These are phyloP conservation scores for Phalaenopsis equestris DNA, from an alignment of 106 monocot species.

Conservation along the genomic window DNA sequence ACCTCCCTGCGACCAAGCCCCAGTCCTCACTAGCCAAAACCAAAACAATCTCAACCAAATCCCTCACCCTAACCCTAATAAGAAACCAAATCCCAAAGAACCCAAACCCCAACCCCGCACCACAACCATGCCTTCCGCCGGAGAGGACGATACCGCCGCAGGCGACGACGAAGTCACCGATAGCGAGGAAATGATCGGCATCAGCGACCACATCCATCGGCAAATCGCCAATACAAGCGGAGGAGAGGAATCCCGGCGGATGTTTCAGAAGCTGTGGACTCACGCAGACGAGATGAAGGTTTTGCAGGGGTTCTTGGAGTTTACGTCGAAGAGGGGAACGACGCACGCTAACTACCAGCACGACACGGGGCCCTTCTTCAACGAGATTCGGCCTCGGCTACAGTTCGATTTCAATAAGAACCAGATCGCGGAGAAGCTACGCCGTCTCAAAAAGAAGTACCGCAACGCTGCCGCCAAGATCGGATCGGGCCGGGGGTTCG, in stretches of 20 bases:
- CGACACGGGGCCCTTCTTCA: conserved; percentile 90
- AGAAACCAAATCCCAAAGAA: conserved; percentile 1
- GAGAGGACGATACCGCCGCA: not conserved
- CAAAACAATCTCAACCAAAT: not conserved
- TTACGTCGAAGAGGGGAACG: conserved; percentile 50
- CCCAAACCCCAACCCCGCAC: not conserved
- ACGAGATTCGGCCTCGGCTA: conserved; percentile 47
- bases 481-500: conserved; percentile 23
- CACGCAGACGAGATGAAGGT: conserved; percentile 89
- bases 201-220: not conserved
- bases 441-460: conserved; percentile 50
- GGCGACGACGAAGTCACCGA: conserved; percentile 4
- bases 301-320: conserved; percentile 63
- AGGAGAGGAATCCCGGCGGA: conserved; percentile 34
- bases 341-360: conserved; percentile 46
- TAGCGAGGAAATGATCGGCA: not conserved
- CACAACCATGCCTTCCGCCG: not conserved
- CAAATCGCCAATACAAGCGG: not conserved
- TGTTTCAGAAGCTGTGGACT: conserved; percentile 92
- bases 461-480: conserved; percentile 45
- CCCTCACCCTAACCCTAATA: conserved; percentile 4
- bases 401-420: conserved; percentile 75
- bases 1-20: not conserved
- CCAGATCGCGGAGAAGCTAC: conserved; percentile 77
- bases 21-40: not conserved